phyloP scores from a whole-genome alignment of 306 rosid genomes.

The Arachis stenosperma region DNA sequence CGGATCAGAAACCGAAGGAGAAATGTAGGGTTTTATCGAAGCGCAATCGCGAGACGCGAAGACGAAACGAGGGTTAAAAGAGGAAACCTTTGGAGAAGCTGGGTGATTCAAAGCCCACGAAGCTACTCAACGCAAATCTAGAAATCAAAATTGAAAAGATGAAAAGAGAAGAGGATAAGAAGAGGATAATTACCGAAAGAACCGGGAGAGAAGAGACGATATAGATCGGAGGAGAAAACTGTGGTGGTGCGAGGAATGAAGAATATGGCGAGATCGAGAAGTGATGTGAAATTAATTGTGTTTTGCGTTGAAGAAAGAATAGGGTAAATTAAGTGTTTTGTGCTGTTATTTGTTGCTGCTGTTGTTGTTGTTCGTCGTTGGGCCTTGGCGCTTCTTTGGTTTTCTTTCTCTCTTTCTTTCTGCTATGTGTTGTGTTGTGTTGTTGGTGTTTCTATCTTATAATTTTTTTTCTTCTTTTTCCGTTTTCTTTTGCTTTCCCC shows the following conservation, averaged over 20 bases:
- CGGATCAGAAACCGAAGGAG: conserved; percentile 43
- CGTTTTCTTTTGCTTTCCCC: conserved; percentile 18
- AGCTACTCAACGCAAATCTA: conserved; percentile 36
- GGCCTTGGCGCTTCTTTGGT: conserved; percentile 2
- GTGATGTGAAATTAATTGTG: conserved; percentile 3
- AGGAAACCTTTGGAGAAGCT: conserved; percentile 15
- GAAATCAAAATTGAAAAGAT: conserved; percentile 15
- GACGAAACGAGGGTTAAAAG: neutral
- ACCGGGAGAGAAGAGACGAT: conserved; percentile 39
- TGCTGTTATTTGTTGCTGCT: neutral
- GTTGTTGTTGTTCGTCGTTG: neutral
- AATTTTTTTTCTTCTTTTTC: conserved; percentile 39
- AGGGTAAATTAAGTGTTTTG: conserved; percentile 21
- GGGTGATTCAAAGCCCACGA: conserved; percentile 40
- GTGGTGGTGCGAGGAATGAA: conserved; percentile 46
- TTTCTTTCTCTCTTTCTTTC: conserved; percentile 17
- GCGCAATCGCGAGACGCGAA: neutral
- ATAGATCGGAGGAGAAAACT: conserved; percentile 67
- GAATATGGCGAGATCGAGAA: conserved; percentile 62
- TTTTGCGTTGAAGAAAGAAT: conserved; percentile 16
- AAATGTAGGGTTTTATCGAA: conserved; percentile 63
- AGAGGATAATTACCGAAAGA: conserved; percentile 49
- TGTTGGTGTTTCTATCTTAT: neutral
- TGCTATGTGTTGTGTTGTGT: conserved; percentile 29
- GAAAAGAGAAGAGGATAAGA: neutral